Evolutionary conservation across 495 filamentous ascomycete genomes (phyloP).

Genomic region (Penicillium desertorum): DNA sequence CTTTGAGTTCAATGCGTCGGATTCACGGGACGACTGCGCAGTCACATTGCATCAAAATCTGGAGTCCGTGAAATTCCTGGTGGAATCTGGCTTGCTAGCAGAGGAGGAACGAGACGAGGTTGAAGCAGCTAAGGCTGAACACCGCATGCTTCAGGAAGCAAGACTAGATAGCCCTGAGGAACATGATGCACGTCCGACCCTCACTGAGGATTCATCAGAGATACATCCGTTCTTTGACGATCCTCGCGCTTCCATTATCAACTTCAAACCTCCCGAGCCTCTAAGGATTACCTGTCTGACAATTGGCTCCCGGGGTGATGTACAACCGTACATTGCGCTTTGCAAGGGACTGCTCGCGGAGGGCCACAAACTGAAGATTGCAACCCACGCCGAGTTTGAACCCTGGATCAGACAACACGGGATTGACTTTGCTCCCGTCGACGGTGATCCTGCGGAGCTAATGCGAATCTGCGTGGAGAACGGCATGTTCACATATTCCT

Average conservation of each 20-base stretch:
- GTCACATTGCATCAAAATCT: constrained; percentile 75
- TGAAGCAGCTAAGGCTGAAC: constrained; percentile 77
- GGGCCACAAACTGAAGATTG: constrained; percentile 83
- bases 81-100: constrained; percentile 68
- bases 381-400: constrained; percentile 87
- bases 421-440: constrained; percentile 85
- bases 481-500: constrained; percentile 94
- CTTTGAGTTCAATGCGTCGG: constrained; percentile 82
- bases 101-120: constrained; percentile 68
- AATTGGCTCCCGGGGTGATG: constrained; percentile 93
- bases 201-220: constrained; percentile 47
- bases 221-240: constrained; percentile 83
- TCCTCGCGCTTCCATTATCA: constrained; percentile 84
- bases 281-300: constrained; percentile 91
- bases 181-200: constrained; percentile 51
- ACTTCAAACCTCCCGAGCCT: constrained; percentile 85
- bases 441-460: constrained; percentile 88
- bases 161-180: constrained; percentile 59
- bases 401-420: constrained; percentile 87
- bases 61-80: constrained; percentile 68
- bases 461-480: constrained; percentile 97
- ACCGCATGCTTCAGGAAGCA: constrained; percentile 78
- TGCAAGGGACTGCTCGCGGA: constrained; percentile 88
- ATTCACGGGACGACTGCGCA: constrained; percentile 82
- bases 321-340: constrained; percentile 95